Percentiles rank a stretch among this genome's conserved stretches.
phyloP scores from a whole-genome alignment of 371 early-diverging fungal genomes.

The Mortierella sp. region DNA sequence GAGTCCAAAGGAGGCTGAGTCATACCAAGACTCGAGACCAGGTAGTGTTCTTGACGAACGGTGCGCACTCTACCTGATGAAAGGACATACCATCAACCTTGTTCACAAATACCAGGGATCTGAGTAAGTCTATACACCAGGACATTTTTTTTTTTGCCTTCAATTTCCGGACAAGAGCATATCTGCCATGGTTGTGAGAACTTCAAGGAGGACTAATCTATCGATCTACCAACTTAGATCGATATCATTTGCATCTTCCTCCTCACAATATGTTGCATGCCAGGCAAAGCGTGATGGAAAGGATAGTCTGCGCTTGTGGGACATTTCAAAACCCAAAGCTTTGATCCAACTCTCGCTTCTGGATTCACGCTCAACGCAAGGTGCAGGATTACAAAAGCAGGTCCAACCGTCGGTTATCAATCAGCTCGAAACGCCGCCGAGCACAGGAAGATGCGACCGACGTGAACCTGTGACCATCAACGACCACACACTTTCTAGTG shows the following conservation, averaged over 20 bases:
- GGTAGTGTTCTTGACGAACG: no score
- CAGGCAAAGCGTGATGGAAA: constrained; percentile 13
- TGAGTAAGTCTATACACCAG: constrained; percentile 6
- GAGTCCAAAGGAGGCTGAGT: background rate
- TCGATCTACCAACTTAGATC: background rate
- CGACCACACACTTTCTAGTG: constrained; percentile 13
- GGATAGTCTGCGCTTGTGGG: constrained; percentile 25
- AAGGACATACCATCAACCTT: constrained; percentile 12
- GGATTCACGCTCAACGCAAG: constrained; percentile 14
- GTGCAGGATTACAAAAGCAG: constrained; percentile 1
- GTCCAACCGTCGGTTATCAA: background rate
- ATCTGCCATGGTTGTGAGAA: no score
- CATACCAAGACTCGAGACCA: no score
- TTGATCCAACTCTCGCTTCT: constrained; percentile 17
- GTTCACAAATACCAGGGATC: constrained; percentile 32
- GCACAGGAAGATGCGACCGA: background rate
- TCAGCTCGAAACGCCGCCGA: background rate
- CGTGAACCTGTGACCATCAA: background rate
- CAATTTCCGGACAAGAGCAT: no score
- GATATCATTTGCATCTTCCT: constrained; percentile 16
- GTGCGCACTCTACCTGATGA: constrained; percentile 31
- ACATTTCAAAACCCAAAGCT: constrained; percentile 24
- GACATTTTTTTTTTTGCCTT: background rate
- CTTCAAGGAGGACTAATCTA: no score
- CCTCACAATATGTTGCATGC: constrained; percentile 28